Percentiles rank a stretch among this genome's conserved stretches.
These are phyloP conservation scores for Linnemannia schmuckeri DNA, from an alignment of 192 early-diverging fungal genomes.

Conservation along the genomic window DNA sequence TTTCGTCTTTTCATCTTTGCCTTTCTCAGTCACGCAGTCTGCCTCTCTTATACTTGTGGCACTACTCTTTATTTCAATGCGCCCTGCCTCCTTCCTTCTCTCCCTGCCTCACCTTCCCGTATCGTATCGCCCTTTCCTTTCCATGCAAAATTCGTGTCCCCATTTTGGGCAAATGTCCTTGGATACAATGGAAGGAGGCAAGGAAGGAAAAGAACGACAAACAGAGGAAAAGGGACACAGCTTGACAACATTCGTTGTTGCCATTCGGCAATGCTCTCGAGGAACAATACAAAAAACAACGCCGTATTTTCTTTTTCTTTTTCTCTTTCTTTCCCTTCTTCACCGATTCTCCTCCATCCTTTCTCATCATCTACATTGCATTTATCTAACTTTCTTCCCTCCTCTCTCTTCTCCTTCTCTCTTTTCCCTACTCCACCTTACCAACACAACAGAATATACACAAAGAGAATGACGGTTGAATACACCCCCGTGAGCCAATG, in stretches of 20 bases:
- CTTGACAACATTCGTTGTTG: neutral
- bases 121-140: neutral
- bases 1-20: neutral
- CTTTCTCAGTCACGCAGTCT: neutral
- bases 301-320: neutral
- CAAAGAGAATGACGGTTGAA: neutral
- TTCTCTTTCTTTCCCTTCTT: neutral
- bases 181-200: constrained; percentile 2
- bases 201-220: neutral
- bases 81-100: neutral
- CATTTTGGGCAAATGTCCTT: neutral
- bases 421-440: neutral
- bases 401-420: neutral
- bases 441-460: no score
- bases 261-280: constrained; percentile 1
- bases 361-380: neutral
- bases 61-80: neutral
- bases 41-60: neutral
- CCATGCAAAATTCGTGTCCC: neutral
- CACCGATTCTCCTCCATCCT: neutral
- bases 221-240: neutral
- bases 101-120: neutral
- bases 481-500: constrained; percentile 25
- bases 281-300: neutral
- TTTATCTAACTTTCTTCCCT: neutral